A percentile compares a stretch with the other conserved stretches of the same genome.
phyloP scores from a whole-genome alignment of 805 yeast genomes.

The Scheffersomyces lignosus region DNA sequence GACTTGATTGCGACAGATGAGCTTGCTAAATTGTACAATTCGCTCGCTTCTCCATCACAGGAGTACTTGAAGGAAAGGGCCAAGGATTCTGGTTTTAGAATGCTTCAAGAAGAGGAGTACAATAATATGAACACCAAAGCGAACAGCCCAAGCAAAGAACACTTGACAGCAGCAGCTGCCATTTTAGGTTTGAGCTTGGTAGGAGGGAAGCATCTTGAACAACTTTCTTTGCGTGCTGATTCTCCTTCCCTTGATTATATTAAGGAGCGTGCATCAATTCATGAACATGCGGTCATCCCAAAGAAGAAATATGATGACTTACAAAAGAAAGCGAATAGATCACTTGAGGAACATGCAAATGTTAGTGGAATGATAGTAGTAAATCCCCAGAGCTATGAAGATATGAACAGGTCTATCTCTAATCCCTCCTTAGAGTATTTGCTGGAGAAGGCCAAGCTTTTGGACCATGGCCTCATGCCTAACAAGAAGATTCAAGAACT shows the following conservation, averaged over 20 bases:
- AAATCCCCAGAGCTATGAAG: no score
- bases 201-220: constrained; percentile 1
- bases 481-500: constrained; percentile 11
- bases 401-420: no score
- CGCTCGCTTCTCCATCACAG: constrained; percentile 7
- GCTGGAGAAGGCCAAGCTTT: constrained; percentile 4
- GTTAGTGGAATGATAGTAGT: not conserved
- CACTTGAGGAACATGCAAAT: constrained; percentile 15
- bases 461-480: constrained; percentile 9
- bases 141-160: constrained; percentile 11
- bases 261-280: constrained; percentile 6
- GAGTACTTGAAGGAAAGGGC: constrained; percentile 12
- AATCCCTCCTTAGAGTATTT: not conserved
- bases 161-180: constrained; percentile 7
- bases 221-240: constrained; percentile 2
- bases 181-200: constrained; percentile 7
- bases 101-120: constrained; percentile 6
- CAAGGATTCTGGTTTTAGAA: constrained; percentile 3
- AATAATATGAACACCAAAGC: constrained; percentile 1
- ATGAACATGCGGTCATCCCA: constrained; percentile 5
- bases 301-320: constrained; percentile 4
- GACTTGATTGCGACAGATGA: constrained; percentile 2
- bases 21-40: constrained; percentile 4
- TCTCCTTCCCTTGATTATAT: constrained; percentile 16
- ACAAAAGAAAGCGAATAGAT: constrained; percentile 3